Base-by-base conservation (phyloP, 2,329 filamentous ascomycete species). In the Samsoniella hepiali region DNA sequence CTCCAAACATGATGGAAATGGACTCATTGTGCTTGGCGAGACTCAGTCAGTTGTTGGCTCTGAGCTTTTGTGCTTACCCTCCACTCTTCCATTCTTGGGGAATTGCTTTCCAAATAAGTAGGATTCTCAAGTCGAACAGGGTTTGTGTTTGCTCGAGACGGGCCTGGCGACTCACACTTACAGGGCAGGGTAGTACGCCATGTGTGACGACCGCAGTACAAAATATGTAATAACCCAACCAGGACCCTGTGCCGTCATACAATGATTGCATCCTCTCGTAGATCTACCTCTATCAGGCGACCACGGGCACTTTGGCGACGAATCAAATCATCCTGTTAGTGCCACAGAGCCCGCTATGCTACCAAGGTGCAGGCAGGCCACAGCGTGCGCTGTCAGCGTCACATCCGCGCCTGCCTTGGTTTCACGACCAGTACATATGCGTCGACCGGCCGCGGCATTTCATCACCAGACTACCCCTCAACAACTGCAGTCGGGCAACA, bases 341-440 rank as follows among this genome's bases (percentile, higher is more conserved):
- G 44, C 57, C n/a, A 38, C 42, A 31, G 22, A 50, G 27, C 44
- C n/a, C 32, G 45, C 57, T 34, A 59, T 59, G 57, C 55, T 47
- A 38, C 44, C 45, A 42, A 31, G 44, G 57, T 59, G 45, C 57
- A n/a, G 57, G 32, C 34, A 45, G 31, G n/a, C 44, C 17, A 38
- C 56, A 17, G 42, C 56, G 32, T 38, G 15, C 22, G 57, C 44
- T 40, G 57, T 59, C 58, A 60, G 32, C 44, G 47, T 60, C 47
- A 22, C 47, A 59, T 51, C 57, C 57, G 22, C 9, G 27, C 13
- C 9, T 58, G 17, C 56, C 57, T 34, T 47, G 57, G 13, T 40
- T 34, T 51, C 45, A 17, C 56, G 56, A 11, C 34, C 57, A 40
- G 11, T 51, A 36, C 42, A 49, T 49, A 51, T 36, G 27, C 42